phyloP scores from a whole-genome alignment of 2,329 filamentous ascomycete genomes.

The Corniculantispora saksenae region DNA sequence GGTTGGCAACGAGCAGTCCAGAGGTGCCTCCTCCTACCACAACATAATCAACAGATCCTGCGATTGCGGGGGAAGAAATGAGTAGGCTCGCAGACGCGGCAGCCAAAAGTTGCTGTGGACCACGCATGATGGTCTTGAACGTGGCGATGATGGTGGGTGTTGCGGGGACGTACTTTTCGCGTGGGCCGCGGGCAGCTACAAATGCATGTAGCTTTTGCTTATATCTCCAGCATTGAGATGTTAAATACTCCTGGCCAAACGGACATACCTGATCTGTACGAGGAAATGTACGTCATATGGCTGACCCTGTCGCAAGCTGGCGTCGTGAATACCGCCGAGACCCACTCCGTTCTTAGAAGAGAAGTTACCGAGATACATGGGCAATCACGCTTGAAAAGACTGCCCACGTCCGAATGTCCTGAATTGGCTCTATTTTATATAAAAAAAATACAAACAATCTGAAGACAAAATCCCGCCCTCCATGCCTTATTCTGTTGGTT shows the following conservation, averaged over 20 bases:
- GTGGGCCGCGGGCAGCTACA: too few species aligned
- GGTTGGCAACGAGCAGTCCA: conserved; percentile 61
- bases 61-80: neutral
- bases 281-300: conserved; percentile 6
- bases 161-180: too few species aligned
- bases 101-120: neutral
- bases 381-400: too few species aligned
- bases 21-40: conserved; percentile 64
- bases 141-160: too few species aligned
- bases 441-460: too few species aligned
- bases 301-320: neutral
- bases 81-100: neutral
- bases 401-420: too few species aligned
- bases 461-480: too few species aligned
- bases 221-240: neutral
- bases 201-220: too few species aligned
- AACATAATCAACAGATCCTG: conserved; percentile 54
- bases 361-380: neutral
- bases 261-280: neutral
- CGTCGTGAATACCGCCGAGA: conserved; percentile 3
- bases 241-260: neutral
- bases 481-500: too few species aligned
- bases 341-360: neutral
- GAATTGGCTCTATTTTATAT: too few species aligned
- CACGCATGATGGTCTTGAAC: neutral